Base-by-base conservation (phyloP, 306 rosid genomes). In the Cicer judaicum region DNA sequence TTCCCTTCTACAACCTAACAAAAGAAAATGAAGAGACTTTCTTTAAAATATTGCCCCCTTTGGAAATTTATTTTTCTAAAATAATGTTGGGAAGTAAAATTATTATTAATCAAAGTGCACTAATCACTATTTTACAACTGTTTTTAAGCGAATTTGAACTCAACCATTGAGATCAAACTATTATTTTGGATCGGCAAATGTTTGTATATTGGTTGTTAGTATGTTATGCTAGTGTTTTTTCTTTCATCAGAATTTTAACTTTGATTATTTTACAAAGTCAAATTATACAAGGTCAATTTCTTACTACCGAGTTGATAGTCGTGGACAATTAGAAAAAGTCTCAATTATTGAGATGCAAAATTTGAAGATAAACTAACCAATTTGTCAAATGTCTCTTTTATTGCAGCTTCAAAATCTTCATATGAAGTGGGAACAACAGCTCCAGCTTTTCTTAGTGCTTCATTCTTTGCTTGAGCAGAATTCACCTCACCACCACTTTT, bases 401-500 rank as follows among this genome's bases (percentile, higher is more conserved):
- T 95, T 55, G 82, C 68, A 73, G 65, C 76, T 89, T 95, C 99
- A 48, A 95, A 74, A 78, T 91, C 93, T 82, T 95, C 99, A 54
- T 65, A 95, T 7, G 99, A 95, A 5, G 98, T 90, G 76, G 99
- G 99, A 86, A 95, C 99, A 80, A 70, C 83, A 73, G 99, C 99
- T 84, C 99, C 97, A 72, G 97, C 99, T 2, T 95, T 98, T 76
- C 76, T 81, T 64, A 95, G 89, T 78, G 99, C 99, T 73, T 92
- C 90, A 77, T 95, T 95, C 85, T 95, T 95, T 38, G 89, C 98
- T 81, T 95, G 99, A 59, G 99, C 98, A 84, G 99, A 95, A 79
- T 95, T 97, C 88, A 95, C 34, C 80, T 92, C 98, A 49, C 93
- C 99, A 61, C 99, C 99, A 88, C 98, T 95, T 88, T 95, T 95